These are phyloP conservation scores for Dactylonectria estremocensis DNA, from an alignment of 2,329 filamentous ascomycete species.

Conservation along the genomic window DNA sequence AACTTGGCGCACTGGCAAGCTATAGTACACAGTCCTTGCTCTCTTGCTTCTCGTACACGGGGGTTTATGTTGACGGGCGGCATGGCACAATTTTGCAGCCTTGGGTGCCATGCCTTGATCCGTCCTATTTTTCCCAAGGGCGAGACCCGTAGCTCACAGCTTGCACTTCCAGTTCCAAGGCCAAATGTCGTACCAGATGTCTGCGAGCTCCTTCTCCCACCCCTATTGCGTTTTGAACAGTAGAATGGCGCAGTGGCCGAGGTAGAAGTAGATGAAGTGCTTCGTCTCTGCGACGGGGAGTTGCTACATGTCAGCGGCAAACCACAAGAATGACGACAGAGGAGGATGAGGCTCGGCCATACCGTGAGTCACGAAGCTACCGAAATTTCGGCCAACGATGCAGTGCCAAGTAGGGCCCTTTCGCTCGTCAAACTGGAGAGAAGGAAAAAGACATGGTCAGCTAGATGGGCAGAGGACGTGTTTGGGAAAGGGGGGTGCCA, in stretches of 20 bases:
- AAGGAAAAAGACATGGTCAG: constrained; percentile 36
- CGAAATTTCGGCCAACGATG: constrained; percentile 98
- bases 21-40: constrained; percentile 30
- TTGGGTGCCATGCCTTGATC: constrained; percentile 34
- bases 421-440: constrained; percentile 87
- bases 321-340: neutral
- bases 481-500: constrained; percentile 27
- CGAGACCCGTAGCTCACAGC: constrained; percentile 43
- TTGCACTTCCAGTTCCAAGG: constrained; percentile 49
- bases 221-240: constrained; percentile 97
- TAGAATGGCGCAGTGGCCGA: constrained; percentile 97
- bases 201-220: constrained; percentile 48
- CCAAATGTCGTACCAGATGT: constrained; percentile 37
- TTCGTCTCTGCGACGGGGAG: constrained; percentile 83
- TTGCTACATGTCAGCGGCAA: constrained; percentile 32
- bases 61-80: constrained; percentile 25
- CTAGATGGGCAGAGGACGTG: constrained; percentile 5
- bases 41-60: constrained; percentile 25
- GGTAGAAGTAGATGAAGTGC: constrained; percentile 99
- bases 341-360: constrained; percentile 52
- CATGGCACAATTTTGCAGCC: constrained; percentile 33
- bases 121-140: constrained; percentile 38
- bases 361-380: constrained; percentile 99
- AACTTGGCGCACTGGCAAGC: constrained; percentile 31
- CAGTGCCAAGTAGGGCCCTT: constrained; percentile 99